A percentile compares a stretch with the other conserved stretches of the same genome.
Evolutionary conservation across 768 basidiomycete genomes (phyloP).

Genomic region (Mycena rosella): DNA sequence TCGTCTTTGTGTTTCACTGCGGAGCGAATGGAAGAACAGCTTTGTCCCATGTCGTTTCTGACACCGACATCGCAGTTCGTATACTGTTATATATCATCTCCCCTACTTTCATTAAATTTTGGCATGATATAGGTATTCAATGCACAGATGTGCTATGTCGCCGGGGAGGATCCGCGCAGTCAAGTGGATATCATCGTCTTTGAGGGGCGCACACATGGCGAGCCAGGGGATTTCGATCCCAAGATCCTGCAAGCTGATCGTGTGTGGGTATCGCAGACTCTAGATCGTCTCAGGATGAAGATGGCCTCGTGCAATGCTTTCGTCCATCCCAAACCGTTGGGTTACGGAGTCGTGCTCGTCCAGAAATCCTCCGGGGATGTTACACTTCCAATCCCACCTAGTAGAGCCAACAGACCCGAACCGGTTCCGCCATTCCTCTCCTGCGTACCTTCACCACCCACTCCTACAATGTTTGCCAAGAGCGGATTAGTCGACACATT

Average conservation of each 20-base stretch:
- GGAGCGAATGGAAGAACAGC: conserved; percentile 21
- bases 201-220: conserved; percentile 4
- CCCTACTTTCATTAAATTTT: neutral
- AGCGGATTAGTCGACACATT: conserved; percentile 10
- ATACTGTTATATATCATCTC: neutral
- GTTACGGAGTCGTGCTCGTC: conserved; percentile 24
- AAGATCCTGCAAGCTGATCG: conserved; percentile 15
- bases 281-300: conserved; percentile 20
- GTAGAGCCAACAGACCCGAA: neutral
- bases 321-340: conserved; percentile 20
- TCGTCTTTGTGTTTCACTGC: conserved; percentile 29
- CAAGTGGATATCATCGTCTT: conserved; percentile 25
- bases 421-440: conserved; percentile 1
- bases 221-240: conserved; percentile 1
- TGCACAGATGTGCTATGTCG: conserved; percentile 20
- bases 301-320: conserved; percentile 11
- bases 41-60: conserved; percentile 24
- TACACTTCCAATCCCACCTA: conserved; percentile 18
- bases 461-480: neutral
- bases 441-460: conserved; percentile 8
- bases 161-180: neutral
- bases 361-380: conserved; percentile 18
- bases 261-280: conserved; percentile 13
- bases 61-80: conserved; percentile 20
- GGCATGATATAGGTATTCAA: conserved; percentile 19